Evolutionary conservation across 345 rosid genomes (phyloP), one percentile per base, ranked within the genome.

Genomic region (Excoecaria agallocha): DNA sequence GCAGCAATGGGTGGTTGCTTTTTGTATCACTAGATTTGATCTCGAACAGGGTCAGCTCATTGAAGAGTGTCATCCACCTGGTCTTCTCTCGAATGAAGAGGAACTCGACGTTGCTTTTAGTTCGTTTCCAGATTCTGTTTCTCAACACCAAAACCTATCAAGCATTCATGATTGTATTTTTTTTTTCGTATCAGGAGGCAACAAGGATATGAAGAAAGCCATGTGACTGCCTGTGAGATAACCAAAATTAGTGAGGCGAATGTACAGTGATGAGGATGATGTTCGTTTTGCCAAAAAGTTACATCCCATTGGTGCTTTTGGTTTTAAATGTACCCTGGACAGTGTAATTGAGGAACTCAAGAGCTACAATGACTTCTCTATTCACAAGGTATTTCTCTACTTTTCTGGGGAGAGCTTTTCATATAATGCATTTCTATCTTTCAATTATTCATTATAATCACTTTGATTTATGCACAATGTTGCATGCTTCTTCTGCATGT

Each of bases 81-180:
- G 83, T 25, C 76, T 76, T 65, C 90, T 93, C 66, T 69, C 92
- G 2, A 90, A 84, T 50, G 89, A 88, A 64, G 99, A 95, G 82
- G 99, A 95, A 75, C 94, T 95, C 13, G 94, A 93, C 80, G 88
- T 95, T 52, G 97, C 98, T 8, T 91, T 88, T 69, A 91, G 89
- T 80, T 95, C 99, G 0, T 95, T 95, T 86, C 99, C 99, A 0
- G 99, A 95, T 85, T 95, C 98, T 10, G 86, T 93, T 69, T 91
- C 98, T 48, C 99, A 93, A 84, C 78, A 89, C 75, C 96, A 91
- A 69, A 91, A 95, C 62, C 97, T 92, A 10, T 74, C 96, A 11
- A 95, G 97, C 89, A 89, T 93, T 79, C 94, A 95, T 65, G 99
- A 95, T 74, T 95, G 94, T 87, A 89, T 95, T 95, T 95, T 89